phyloP scores from a whole-genome alignment of 1,139 yeast species.

The Candida sp. region DNA sequence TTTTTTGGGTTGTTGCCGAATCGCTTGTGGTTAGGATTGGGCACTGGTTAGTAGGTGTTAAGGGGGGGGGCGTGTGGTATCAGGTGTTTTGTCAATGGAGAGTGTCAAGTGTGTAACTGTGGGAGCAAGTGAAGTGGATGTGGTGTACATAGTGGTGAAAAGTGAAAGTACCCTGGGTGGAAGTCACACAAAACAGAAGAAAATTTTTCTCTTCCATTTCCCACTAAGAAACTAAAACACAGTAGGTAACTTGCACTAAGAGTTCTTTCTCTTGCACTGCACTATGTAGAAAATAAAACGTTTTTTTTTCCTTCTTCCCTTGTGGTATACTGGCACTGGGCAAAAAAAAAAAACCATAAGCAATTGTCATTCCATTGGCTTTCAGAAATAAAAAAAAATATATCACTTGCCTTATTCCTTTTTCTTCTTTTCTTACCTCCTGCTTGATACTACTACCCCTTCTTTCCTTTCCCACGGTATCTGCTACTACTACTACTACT shows the following conservation, averaged over 20 bases:
- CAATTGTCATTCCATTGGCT: not conserved
- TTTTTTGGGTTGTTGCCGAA: too few relatives aligned
- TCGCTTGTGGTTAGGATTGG: too few relatives aligned
- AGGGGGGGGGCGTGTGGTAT: not conserved
- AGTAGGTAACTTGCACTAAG: too few relatives aligned
- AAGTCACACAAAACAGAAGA: not conserved
- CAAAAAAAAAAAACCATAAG: not conserved
- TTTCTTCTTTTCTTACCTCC: not conserved
- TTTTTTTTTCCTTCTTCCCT: not conserved
- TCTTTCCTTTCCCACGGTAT: too few relatives aligned
- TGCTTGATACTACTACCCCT: too few relatives aligned
- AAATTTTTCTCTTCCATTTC: not conserved
- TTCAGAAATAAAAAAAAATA: not conserved
- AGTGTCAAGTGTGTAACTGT: not conserved
- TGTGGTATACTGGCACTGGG: not conserved
- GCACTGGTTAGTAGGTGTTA: too few relatives aligned
- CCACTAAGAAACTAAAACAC: slow-evolving; percentile 2
- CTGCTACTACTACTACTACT: too few relatives aligned
- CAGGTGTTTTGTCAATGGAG: too few relatives aligned
- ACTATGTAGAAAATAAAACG: not conserved
- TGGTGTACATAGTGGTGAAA: too few relatives aligned
- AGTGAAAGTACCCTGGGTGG: too few relatives aligned
- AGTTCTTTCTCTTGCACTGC: too few relatives aligned
- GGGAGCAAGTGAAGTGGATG: not conserved
- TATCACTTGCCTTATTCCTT: not conserved